Percentiles rank a stretch among this genome's conserved stretches.
Evolutionary conservation across 805 yeast genomes (phyloP).

Genomic region (Pichia heedii): DNA sequence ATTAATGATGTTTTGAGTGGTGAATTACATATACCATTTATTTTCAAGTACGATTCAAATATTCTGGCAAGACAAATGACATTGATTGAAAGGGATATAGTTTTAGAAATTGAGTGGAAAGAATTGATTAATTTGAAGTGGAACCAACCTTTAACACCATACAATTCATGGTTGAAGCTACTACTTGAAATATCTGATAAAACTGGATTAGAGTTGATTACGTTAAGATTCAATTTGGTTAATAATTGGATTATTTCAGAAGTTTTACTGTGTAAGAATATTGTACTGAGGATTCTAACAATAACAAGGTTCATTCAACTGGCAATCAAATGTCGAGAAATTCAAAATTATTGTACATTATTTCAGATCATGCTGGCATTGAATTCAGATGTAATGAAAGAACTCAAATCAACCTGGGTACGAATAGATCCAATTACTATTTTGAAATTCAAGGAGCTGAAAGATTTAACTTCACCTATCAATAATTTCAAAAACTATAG

Average conservation of each 20-base stretch:
- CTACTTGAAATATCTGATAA: slow-evolving; percentile 39
- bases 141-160: slow-evolving; percentile 57
- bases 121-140: slow-evolving; percentile 73
- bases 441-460: slow-evolving; percentile 56
- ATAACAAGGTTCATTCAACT: slow-evolving; percentile 83
- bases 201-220: slow-evolving; percentile 73
- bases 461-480: slow-evolving; percentile 63
- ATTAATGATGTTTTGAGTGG: slow-evolving; percentile 35
- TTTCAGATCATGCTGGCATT: slow-evolving; percentile 83
- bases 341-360: slow-evolving; percentile 80
- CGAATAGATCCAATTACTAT: slow-evolving; percentile 64
- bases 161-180: slow-evolving; percentile 76
- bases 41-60: slow-evolving; percentile 60
- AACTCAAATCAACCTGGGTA: slow-evolving; percentile 65
- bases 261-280: slow-evolving; percentile 57
- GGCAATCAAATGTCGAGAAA: slow-evolving; percentile 60
- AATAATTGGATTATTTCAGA: slow-evolving; percentile 92
- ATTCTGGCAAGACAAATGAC: slow-evolving; percentile 77
- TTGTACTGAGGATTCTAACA: slow-evolving; percentile 52
- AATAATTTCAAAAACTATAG: slow-evolving; percentile 66
- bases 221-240: slow-evolving; percentile 78
- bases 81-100: slow-evolving; percentile 72
- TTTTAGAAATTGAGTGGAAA: slow-evolving; percentile 85
- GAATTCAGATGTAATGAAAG: slow-evolving; percentile 53
- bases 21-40: slow-evolving; percentile 69